Conservation (phyloP, 768 basidiomycete genomes). For the Glaciozyma martinii region DNA sequence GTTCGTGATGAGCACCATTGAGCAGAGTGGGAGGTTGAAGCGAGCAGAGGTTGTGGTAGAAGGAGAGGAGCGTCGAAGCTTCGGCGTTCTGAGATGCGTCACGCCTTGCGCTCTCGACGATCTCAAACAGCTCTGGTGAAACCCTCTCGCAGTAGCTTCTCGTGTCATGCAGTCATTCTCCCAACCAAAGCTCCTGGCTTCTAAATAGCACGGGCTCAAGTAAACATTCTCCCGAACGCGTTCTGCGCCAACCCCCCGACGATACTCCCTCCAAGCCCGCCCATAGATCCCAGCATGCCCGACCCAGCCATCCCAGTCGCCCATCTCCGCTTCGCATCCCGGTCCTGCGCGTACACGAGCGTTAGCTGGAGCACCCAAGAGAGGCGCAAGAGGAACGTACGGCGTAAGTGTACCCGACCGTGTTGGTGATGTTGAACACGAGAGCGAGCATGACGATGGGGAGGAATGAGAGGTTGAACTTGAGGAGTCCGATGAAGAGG, state of each 20-base stretch:
- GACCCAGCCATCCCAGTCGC: slow-evolving; percentile 63
- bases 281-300: slow-evolving; percentile 62
- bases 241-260: slow-evolving; percentile 73
- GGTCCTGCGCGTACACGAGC: slow-evolving; percentile 50
- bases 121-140: no score
- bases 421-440: slow-evolving; percentile 92
- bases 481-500: slow-evolving; percentile 77
- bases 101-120: no score
- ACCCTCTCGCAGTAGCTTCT: no score
- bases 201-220: neutral
- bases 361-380: neutral
- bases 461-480: slow-evolving; percentile 64
- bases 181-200: neutral
- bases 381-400: neutral
- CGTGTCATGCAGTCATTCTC: neutral
- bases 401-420: slow-evolving; percentile 88
- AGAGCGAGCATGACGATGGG: slow-evolving; percentile 90
- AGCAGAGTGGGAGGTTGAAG: no score
- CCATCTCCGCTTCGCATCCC: slow-evolving; percentile 89
- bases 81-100: no score
- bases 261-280: slow-evolving; percentile 76
- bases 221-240: slow-evolving; percentile 65
- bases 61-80: no score
- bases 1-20: neutral
- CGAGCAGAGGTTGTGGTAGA: no score